Conservation (phyloP, 2,329 filamentous ascomycete species). For the Akanthomyces dipterigenus region DNA sequence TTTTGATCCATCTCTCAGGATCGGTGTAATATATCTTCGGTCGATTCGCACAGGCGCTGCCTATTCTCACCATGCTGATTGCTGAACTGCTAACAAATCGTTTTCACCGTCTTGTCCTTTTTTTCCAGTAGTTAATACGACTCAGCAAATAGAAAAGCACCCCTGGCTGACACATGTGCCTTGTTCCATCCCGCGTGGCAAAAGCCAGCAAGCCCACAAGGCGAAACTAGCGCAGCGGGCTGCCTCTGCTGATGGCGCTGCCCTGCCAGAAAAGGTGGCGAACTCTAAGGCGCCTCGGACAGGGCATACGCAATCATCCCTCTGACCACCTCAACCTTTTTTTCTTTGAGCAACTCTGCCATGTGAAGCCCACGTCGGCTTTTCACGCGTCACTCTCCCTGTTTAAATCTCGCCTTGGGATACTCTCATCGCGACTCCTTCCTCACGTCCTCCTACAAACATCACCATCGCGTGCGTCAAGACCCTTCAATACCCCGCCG, state of each 20-base stretch:
- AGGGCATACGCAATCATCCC: constrained; percentile 13
- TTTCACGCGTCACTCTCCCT: neutral
- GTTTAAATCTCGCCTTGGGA: neutral
- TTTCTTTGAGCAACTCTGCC: neutral
- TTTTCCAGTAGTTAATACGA: too few relatives aligned
- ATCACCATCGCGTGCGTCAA: neutral
- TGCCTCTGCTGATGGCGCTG: neutral
- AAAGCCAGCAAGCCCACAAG: neutral
- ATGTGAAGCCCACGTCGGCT: constrained; percentile 7
- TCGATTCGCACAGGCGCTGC: too few relatives aligned
- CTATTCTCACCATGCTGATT: too few relatives aligned
- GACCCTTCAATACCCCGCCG: constrained; percentile 1
- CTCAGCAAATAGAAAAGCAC: too few relatives aligned
- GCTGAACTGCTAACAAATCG: too few relatives aligned
- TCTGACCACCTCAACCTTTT: neutral
- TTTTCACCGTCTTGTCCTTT: too few relatives aligned
- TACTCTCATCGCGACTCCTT: neutral
- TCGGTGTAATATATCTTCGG: too few relatives aligned
- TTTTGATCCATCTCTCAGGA: too few relatives aligned
- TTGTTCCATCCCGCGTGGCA: neutral
- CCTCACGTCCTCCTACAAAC: neutral
- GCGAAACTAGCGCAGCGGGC: neutral
- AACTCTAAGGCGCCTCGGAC: constrained; percentile 8
- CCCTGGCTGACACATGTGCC: neutral
- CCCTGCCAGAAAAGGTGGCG: neutral